Percentiles rank a stretch among this genome's conserved stretches.
phyloP scores from a whole-genome alignment of 176 grass and related monocot species.

The Paspalum notatum region DNA sequence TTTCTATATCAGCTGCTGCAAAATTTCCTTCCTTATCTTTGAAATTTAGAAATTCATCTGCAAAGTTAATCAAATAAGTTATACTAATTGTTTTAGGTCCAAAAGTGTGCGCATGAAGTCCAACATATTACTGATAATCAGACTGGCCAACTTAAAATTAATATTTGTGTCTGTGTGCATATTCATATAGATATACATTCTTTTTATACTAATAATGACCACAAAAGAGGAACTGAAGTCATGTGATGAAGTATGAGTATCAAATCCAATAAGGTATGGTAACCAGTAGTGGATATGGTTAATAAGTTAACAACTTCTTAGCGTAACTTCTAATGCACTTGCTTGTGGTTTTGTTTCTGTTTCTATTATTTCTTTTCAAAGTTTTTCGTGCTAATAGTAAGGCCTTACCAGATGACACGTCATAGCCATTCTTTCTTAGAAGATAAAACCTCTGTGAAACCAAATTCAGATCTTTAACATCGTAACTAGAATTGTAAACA shows the following conservation, averaged over 20 bases:
- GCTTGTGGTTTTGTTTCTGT: neutral
- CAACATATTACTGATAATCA: neutral
- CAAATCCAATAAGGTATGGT: too few species aligned
- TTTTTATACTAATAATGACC: too few species aligned
- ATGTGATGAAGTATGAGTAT: too few species aligned
- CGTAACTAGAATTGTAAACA: conserved; percentile 15
- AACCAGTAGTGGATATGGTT: too few species aligned
- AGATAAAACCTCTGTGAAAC: conserved; percentile 42
- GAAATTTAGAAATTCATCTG: conserved; percentile 42
- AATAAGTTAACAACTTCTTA: neutral
- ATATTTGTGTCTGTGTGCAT: too few species aligned
- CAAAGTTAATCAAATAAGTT: neutral
- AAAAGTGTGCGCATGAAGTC: neutral
- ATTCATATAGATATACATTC: too few species aligned
- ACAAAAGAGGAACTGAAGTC: neutral
- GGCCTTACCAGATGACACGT: conserved; percentile 38
- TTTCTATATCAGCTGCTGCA: neutral
- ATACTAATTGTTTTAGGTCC: neutral
- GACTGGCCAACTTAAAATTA: neutral
- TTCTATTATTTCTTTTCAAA: neutral
- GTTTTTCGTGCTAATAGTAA: neutral
- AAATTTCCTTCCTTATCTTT: conserved; percentile 36
- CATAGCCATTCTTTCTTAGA: conserved; percentile 24
- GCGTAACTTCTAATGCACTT: neutral
- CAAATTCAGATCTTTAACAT: neutral